A percentile compares a stretch with the other conserved stretches of the same genome.
These are phyloP conservation scores for Pythium grandisporangium DNA, from an alignment of 352 stramenopile genomes.

Conservation along the genomic window DNA sequence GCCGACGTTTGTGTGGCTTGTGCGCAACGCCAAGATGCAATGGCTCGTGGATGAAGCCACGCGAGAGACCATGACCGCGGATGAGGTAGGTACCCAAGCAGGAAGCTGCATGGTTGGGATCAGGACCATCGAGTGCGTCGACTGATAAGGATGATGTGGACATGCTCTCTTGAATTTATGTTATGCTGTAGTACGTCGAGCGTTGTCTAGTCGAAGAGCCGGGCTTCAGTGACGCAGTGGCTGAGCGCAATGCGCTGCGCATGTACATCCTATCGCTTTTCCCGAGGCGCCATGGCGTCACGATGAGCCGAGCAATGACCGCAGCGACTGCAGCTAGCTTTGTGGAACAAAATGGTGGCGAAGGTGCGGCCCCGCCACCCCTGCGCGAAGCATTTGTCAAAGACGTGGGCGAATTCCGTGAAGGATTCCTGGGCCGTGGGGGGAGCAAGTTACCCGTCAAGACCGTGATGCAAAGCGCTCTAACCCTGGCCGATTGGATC, in stretches of 20 bases:
- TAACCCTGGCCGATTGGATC: no score
- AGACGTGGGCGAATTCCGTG: no score
- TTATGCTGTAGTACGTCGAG: constrained; percentile 50
- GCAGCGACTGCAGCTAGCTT: no score
- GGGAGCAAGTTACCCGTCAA: constrained; percentile 26
- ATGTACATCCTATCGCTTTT: constrained; percentile 60
- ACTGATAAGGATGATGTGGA: no score
- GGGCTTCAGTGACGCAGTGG: constrained; percentile 47
- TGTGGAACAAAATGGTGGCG: no score
- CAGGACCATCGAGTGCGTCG: no score
- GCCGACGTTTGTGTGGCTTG: constrained; percentile 53
- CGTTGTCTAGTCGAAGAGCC: constrained; percentile 26
- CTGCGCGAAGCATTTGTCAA: no score
- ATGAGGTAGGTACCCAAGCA: constrained; percentile 8
- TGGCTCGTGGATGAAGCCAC: constrained; percentile 41
- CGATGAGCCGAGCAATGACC: constrained; percentile 38
- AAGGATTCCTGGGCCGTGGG: no score
- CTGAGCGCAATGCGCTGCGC: constrained; percentile 33
- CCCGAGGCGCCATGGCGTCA: constrained; percentile 21
- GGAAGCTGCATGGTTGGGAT: no score
- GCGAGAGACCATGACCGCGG: constrained; percentile 32
- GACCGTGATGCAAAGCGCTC: constrained; percentile 29
- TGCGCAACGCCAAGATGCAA: constrained; percentile 60
- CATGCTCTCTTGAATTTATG: no score
- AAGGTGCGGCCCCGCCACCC: no score